A percentile compares a stretch with the other conserved stretches of the same genome.
These are phyloP conservation scores for Hyaloperonospora brassicae DNA, from an alignment of 352 stramenopile genomes.

Conservation along the genomic window DNA sequence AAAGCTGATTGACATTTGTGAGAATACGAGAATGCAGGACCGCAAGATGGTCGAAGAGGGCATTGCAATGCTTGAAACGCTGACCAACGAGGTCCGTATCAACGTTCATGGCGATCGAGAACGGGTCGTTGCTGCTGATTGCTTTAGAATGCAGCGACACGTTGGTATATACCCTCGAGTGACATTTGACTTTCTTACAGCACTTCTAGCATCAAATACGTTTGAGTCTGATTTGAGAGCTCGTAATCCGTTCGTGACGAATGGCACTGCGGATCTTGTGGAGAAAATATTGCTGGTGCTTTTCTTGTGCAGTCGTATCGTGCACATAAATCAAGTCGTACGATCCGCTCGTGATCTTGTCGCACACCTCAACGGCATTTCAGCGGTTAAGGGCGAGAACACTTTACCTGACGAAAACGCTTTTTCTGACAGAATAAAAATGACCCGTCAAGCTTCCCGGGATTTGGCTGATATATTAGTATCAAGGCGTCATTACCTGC, in stretches of 20 bases:
- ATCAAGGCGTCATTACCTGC: slow-evolving; percentile 71
- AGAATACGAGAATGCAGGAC: slow-evolving; percentile 44
- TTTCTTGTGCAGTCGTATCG: slow-evolving; percentile 74
- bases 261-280: slow-evolving; percentile 24
- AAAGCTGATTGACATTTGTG: slow-evolving; percentile 42
- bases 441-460: slow-evolving; percentile 73
- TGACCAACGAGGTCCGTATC: slow-evolving; percentile 41
- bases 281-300: slow-evolving; percentile 54
- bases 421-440: slow-evolving; percentile 38
- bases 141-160: slow-evolving; percentile 58
- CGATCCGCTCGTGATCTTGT: slow-evolving; percentile 35
- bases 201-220: slow-evolving; percentile 47
- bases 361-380: slow-evolving; percentile 15
- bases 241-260: slow-evolving; percentile 59
- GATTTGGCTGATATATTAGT: slow-evolving; percentile 69
- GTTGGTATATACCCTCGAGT: slow-evolving; percentile 53
- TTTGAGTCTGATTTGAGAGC: slow-evolving; percentile 53
- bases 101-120: slow-evolving; percentile 23
- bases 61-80: slow-evolving; percentile 44
- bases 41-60: slow-evolving; percentile 40
- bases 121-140: slow-evolving; percentile 15
- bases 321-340: slow-evolving; percentile 76
- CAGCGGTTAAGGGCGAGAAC: background rate
- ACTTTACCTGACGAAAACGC: slow-evolving; percentile 7
- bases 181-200: slow-evolving; percentile 74